Base-by-base conservation (phyloP, 2,329 filamentous ascomycete genomes). In the Fusarium bactridioides region DNA sequence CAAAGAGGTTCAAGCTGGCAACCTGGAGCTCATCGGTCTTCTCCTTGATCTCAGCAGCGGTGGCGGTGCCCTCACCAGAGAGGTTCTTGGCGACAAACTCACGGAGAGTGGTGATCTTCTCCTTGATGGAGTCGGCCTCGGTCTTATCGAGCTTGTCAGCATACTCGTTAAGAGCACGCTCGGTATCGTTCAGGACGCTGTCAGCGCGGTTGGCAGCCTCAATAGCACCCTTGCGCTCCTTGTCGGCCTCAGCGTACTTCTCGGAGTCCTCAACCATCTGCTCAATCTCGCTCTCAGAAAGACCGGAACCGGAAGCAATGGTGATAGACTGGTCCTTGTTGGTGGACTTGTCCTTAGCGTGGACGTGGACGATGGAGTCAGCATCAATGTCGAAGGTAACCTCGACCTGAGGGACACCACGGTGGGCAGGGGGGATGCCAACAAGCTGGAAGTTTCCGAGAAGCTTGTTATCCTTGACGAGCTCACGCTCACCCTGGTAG, bases 291-390 rank as follows among this genome's bases (percentile, higher is more conserved):
- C 88, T 84, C 71, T 99, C 95, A 53, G 94, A 97, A 65, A 98
- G 93, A 90, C 96, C 95, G 74, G 95, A 98, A 83, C 95, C 96
- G 67, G 95, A 98, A 63, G 95, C 95, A 83, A 99, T 97, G 82
- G 95, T 98, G 86, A 99, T 98, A 72, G 95, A 98, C 89, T 99
- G 95, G 83, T 98, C 95, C 92, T 98, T 98, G 91, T 94, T 94
- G 86, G 95, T 98, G 78, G 94, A 95, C 92, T 98, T 98, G 87
- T 98, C 95, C 90, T 97, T 97, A 84, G 95, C 95, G 84, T 96
- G 93, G 74, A 98, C 95, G 88, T 98, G 95, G 78, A 98, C 94
- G 78, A 98, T 98, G 23, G 94, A 97, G 84, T 98, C 94, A 80
- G 95, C 95, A 79, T 98, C 95, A 83, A 98, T 98, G 85, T 98